Base-by-base conservation (phyloP, 257 asterid genomes). In the Lycium barbarum region DNA sequence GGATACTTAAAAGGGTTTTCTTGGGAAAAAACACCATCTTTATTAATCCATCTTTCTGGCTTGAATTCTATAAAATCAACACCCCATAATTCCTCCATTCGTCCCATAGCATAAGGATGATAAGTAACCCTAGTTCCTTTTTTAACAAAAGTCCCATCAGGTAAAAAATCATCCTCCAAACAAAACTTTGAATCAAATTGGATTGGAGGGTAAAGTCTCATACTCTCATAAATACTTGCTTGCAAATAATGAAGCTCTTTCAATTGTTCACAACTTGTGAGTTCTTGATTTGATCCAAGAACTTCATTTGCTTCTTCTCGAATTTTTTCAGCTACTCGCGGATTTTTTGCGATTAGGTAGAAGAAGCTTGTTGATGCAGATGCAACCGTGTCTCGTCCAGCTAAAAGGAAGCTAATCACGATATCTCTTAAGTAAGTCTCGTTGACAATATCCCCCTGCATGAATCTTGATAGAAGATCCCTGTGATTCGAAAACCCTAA, bases 21-120 rank as follows among this genome's bases (percentile, higher is more conserved):
- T 71, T 85, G 85, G 0, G 9, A 70, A 66, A 90, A 88, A 5
- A 86, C 49, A 1, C 91, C 88, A 3, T 88, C 87, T 22, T 82
- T 73, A 73, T 73, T 90, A 83, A 88, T 38, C 92, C 92, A 90
- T 83, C 92, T 76, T 18, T 86, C 88, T 9, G 92, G 92, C 43
- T 88, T 90, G 84, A 90, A 90, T 17, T 85, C 83, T n/a, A 86
- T 68, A 85, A 86, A 88, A 83, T 90, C 91, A 1, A 68, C 4
- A 0, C 91, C 91, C 92, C 92, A 88, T 3, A 90, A 81, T 5
- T 36, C 84, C 5, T 88, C 91, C 89, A 88, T 90, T 86, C 92
- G 79, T 1, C 92, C 92, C 92, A 90, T 90, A 6, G 92, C 92
- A 26, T 90, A 90, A 6, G 92, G 91, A 84, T 90, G 91, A 59